Evolutionary conservation across 768 basidiomycete genomes (phyloP).

Genomic region (Neoboletus brunneissimus): DNA sequence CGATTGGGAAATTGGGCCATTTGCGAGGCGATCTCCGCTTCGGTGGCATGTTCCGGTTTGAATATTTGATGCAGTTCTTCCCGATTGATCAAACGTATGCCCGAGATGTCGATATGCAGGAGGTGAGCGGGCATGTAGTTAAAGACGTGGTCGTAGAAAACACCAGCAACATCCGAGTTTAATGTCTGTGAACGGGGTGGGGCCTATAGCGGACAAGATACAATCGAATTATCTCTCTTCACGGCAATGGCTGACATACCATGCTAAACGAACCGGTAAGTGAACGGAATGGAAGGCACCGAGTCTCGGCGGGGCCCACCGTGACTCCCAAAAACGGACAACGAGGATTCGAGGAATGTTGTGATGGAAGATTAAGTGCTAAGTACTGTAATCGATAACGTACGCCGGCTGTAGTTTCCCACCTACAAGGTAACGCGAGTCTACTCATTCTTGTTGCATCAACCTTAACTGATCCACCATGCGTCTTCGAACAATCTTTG

Average conservation of each 20-base stretch:
- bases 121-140: too few relatives aligned
- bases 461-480: neutral
- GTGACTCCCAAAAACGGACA: neutral
- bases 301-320: neutral
- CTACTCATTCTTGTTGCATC: neutral
- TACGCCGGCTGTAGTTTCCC: neutral
- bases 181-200: too few relatives aligned
- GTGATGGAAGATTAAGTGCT: too few relatives aligned
- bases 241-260: neutral
- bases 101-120: too few relatives aligned
- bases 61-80: slow-evolving; percentile 15
- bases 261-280: neutral
- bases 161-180: too few relatives aligned
- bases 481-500: too few relatives aligned
- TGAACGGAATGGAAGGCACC: neutral
- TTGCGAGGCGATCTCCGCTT: slow-evolving; percentile 1
- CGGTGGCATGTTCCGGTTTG: slow-evolving; percentile 6
- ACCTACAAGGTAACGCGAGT: neutral
- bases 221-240: neutral
- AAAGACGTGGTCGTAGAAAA: too few relatives aligned
- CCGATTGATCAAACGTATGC: neutral
- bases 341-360: too few relatives aligned
- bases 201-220: too few relatives aligned
- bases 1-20: neutral
- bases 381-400: too few relatives aligned